These are phyloP conservation scores for Dendrostoma leiphaemia DNA, from an alignment of 2,329 filamentous ascomycete genomes.

Conservation along the genomic window DNA sequence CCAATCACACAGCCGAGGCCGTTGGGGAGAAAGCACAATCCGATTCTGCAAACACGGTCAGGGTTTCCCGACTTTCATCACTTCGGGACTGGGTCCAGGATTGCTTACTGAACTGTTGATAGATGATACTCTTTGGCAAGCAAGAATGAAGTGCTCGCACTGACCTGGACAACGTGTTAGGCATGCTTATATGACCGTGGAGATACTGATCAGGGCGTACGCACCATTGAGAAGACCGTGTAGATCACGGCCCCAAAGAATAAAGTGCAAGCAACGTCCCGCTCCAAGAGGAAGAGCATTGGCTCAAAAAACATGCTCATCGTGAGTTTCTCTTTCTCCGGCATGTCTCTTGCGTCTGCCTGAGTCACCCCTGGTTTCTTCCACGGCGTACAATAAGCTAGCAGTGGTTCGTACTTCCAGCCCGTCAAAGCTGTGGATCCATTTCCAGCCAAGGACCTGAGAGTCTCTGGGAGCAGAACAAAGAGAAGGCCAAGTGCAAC, in stretches of 20 bases:
- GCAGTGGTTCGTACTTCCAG: conserved; percentile 20
- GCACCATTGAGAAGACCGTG: conserved; percentile 29
- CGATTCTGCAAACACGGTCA: conserved; percentile 27
- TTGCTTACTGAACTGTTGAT: neutral
- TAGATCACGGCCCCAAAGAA: conserved; percentile 32
- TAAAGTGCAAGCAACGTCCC: conserved; percentile 29
- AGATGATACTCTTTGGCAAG: conserved; percentile 25
- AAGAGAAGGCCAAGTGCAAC: neutral
- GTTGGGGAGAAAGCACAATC: conserved; percentile 30
- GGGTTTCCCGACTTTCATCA: neutral
- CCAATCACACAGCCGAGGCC: conserved; percentile 31
- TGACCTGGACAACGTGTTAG: conserved; percentile 20
- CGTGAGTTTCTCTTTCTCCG: neutral
- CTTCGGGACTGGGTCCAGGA: too few species aligned
- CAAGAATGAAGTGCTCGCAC: conserved; percentile 32
- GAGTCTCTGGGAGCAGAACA: conserved; percentile 30
- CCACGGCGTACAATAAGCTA: conserved; percentile 19
- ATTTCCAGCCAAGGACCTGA: conserved; percentile 28
- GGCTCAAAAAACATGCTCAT: conserved; percentile 23
- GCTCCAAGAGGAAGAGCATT: conserved; percentile 30
- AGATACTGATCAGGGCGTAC: neutral
- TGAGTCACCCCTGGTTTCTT: neutral
- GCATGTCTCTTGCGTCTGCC: neutral
- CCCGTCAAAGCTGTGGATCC: conserved; percentile 22
- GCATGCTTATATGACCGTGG: neutral